phyloP scores from a whole-genome alignment of 176 grass and related monocot species.

The Eragrostis curvula region DNA sequence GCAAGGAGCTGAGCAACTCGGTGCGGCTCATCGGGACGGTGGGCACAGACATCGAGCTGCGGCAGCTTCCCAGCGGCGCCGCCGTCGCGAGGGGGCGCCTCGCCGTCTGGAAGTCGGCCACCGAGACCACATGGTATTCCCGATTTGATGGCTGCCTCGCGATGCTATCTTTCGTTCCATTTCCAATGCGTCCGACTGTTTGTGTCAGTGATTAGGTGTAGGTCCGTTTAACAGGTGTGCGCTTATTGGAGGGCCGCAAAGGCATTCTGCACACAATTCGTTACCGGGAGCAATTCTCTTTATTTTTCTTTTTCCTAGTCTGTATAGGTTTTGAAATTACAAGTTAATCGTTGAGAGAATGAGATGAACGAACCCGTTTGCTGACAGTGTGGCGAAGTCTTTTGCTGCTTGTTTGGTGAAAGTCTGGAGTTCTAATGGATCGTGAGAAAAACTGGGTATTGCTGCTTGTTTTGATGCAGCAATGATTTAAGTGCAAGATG shows the following conservation, averaged over 20 bases:
- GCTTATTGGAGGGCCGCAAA: neutral
- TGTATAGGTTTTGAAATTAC: neutral
- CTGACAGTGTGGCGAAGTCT: neutral
- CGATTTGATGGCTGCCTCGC: neutral
- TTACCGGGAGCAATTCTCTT: neutral
- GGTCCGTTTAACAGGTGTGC: neutral
- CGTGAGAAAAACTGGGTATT: neutral
- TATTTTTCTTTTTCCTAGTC: neutral
- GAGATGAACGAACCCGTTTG: neutral
- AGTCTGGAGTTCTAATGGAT: neutral
- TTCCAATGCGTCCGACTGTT: neutral
- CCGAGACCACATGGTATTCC: slow-evolving; percentile 75
- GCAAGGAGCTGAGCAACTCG: slow-evolving; percentile 74
- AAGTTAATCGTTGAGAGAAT: neutral
- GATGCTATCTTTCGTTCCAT: neutral
- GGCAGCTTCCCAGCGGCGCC: slow-evolving; percentile 71
- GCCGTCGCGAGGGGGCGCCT: slow-evolving; percentile 73
- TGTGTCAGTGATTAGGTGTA: neutral
- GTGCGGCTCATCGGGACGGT: slow-evolving; percentile 80
- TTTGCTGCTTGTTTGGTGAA: slow-evolving; percentile 5
- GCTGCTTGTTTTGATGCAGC: neutral
- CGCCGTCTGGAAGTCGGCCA: slow-evolving; percentile 77
- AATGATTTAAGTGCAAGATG: neutral
- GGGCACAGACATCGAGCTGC: slow-evolving; percentile 70
- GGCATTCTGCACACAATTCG: neutral